A percentile compares a stretch with the other conserved stretches of the same genome.
Conservation (phyloP, 495 filamentous ascomycete genomes). For the Tuber indicum region DNA sequence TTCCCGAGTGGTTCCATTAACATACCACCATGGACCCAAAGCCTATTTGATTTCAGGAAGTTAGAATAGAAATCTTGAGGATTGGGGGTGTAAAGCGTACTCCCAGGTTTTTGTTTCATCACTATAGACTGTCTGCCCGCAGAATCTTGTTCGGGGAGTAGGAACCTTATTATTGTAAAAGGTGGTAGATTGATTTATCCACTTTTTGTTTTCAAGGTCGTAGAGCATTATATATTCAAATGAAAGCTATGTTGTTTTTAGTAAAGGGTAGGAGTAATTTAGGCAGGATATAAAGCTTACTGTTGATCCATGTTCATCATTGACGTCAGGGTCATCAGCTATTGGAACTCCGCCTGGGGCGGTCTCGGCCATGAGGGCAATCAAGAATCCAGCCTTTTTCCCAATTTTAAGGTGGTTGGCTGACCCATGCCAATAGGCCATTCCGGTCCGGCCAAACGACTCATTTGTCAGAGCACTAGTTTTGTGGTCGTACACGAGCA, state of each 20-base stretch:
- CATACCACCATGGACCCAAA: conserved; percentile 23
- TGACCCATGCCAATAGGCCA: conserved; percentile 24
- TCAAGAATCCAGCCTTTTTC: conserved; percentile 11
- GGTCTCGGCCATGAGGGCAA: conserved; percentile 22
- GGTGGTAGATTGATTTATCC: conserved; percentile 26
- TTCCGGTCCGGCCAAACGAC: conserved; percentile 16
- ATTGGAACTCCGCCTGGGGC: conserved; percentile 3
- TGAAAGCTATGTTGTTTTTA: background rate
- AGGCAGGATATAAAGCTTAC: background rate
- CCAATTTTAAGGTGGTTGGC: conserved; percentile 15
- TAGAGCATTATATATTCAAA: conserved; percentile 20
- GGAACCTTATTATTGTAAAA: conserved; percentile 15
- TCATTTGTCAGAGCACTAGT: conserved; percentile 1
- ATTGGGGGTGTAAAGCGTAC: background rate
- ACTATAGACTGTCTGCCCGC: conserved; percentile 20
- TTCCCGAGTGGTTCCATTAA: conserved; percentile 8
- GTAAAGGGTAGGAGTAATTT: background rate
- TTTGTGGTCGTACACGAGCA: conserved; percentile 18
- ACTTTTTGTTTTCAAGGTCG: conserved; percentile 6
- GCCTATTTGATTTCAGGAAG: background rate
- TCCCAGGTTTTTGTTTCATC: conserved; percentile 23
- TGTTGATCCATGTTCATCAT: conserved; percentile 13
- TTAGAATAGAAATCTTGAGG: background rate
- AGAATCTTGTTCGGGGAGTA: conserved; percentile 16
- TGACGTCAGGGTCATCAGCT: background rate